Base-by-base conservation (phyloP, 805 yeast species). In the Cyberlindnera galapagoensis region DNA sequence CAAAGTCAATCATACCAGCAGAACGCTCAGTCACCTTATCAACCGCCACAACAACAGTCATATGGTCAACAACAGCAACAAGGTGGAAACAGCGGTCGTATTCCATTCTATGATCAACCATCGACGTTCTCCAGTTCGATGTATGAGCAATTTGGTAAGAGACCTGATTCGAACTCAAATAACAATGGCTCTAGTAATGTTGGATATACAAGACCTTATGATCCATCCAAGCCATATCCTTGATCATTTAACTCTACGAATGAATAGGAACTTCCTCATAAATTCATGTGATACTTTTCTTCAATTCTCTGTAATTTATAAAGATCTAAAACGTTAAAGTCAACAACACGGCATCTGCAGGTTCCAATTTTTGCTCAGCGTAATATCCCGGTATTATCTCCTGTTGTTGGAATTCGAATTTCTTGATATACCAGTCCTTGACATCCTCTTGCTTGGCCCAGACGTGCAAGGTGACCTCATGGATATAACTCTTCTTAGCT, bases 401-500 rank as follows among this genome's bases (percentile, higher is more conserved):
- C 8, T 56, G 59, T 17, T 46, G 50, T 33, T 52, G 49, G 39
- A 76, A 77, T 1, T 82, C 83, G 21, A 62, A 50, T 21, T 56
- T 57, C 41, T 55, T 43, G n/a, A n/a, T n/a, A 43, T 74, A 77
- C 79, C 80, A 77, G 20, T 54, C 61, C 17, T 70, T 44, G 4
- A 67, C 70, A 7, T 54, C 52, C 9, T 40, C 45, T 44, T 70
- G 63, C 17, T 55, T 60, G 0, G 56, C 54, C 59, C 73, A 74
- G 7, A 73, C 79, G 45, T 77, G 82, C 9, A 69, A 58, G 10
- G 63, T 58, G 4, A 78, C 58, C 34, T 69, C 70, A 43, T 69
- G 77, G 18, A 79, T 59, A 44, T 65, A 76, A 40, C 69, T 59
- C 38, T 56, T 59, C 42, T 69, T 69, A 4, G 87, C 75, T 35